Base-by-base conservation (phyloP, 2,329 filamentous ascomycete species). In the Penicillium sp. region DNA sequence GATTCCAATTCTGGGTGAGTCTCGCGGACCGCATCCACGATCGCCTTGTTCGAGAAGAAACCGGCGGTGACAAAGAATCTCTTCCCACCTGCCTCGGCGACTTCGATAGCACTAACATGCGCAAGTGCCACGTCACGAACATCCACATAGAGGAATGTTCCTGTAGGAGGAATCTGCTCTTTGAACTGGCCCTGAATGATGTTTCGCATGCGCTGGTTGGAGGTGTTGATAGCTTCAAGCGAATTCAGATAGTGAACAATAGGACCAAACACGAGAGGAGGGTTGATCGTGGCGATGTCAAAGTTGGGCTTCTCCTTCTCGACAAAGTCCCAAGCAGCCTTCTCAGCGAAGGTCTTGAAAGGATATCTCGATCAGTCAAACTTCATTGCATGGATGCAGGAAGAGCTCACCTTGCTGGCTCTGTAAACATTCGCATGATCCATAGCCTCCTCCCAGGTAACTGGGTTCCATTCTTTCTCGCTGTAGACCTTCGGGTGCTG, bases 161-260 rank as follows among this genome's bases (percentile, higher is more conserved):
- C 83, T 0, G 86, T 89, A 0, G 85, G 80, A 0, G 83, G 79
- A 10, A 90, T 81, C 28, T 81, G 79, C 1, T 83, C 76, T 63
- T 85, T 87, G 71, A 79, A 83, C 60, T 84, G 83, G 17, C 89
- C 90, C 6, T 81, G 82, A n/a, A 88, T 81, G 54, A 90, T 76
- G 61, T 88, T 82, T 8, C 84, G 79, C 55, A 91, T 82, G 20
- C 87, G 84, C 65, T 87, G 82, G 72, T 92, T 92, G 14, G 88
- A 90, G 1, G 88, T 90, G 76, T 92, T 93, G 62, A 92, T 78
- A 1, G 78, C 78, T n/a, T 86, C 83, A 0, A 90, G 79, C 22
- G 79, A 82, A 61, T 86, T 83, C 2, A 92, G 80, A 64, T 87
- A 86, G 65, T 88, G 83, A 52, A 87, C 83, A 7, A 89, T 75